Conservation (phyloP, 2,329 filamentous ascomycete species). For the Fusarium metavorans region DNA sequence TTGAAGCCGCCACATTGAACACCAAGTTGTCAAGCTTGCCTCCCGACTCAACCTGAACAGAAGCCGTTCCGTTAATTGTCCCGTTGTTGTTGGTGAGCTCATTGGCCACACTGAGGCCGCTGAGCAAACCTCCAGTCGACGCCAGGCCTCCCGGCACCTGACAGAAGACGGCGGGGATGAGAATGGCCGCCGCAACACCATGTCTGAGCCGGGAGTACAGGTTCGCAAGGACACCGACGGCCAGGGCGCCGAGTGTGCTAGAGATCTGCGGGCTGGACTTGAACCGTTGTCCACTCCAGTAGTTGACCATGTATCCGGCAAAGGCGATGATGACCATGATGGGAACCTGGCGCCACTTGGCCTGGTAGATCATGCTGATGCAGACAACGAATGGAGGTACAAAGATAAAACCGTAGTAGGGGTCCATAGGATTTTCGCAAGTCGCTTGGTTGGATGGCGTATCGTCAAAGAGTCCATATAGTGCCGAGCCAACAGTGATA, state of each 20-base stretch:
- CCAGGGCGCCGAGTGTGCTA: slow-evolving; percentile 81
- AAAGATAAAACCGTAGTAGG: slow-evolving; percentile 72
- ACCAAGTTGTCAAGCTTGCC: slow-evolving; percentile 52
- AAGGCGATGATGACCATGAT: slow-evolving; percentile 81
- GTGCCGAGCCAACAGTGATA: slow-evolving; percentile 74
- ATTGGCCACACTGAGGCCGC: slow-evolving; percentile 59
- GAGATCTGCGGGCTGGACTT: slow-evolving; percentile 78
- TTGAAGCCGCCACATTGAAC: slow-evolving; percentile 60
- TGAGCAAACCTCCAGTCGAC: slow-evolving; percentile 60
- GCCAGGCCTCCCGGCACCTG: slow-evolving; percentile 62
- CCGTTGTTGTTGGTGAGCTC: slow-evolving; percentile 54
- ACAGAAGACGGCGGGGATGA: slow-evolving; percentile 62
- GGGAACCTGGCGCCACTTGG: slow-evolving; percentile 83
- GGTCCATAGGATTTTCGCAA: slow-evolving; percentile 58
- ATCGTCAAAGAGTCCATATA: slow-evolving; percentile 71
- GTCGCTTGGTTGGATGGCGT: slow-evolving; percentile 60
- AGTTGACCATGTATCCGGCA: slow-evolving; percentile 81
- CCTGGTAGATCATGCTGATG: slow-evolving; percentile 82
- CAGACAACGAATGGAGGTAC: slow-evolving; percentile 80
- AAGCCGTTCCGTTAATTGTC: slow-evolving; percentile 51
- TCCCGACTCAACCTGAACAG: slow-evolving; percentile 37
- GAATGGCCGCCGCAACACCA: slow-evolving; percentile 61
- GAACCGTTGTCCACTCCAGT: slow-evolving; percentile 76
- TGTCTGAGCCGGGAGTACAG: slow-evolving; percentile 74
- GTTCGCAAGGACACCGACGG: slow-evolving; percentile 82